These are phyloP conservation scores for Penicillium crustosum DNA, from an alignment of 2,329 filamentous ascomycete species.

Conservation along the genomic window DNA sequence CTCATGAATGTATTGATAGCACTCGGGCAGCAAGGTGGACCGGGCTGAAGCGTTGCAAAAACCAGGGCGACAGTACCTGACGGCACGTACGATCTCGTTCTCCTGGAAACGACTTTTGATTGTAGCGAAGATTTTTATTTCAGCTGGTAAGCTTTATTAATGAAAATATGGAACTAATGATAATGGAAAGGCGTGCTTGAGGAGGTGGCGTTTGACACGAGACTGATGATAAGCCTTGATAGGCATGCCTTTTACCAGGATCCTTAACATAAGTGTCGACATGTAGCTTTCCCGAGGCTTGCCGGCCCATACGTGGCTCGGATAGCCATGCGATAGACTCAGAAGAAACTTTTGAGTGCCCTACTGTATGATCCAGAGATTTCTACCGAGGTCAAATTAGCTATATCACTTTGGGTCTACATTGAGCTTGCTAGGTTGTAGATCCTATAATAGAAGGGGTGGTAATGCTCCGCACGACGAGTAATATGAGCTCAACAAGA, in stretches of 20 bases:
- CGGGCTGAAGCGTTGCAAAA: not conserved
- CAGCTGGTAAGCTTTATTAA: too few species aligned
- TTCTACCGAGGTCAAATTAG: not conserved
- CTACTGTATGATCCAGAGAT: not conserved
- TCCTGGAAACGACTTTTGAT: not conserved
- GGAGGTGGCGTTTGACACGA: not conserved
- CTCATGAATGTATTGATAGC: too few species aligned
- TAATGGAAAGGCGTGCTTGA: not conserved
- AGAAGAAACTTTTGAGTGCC: not conserved
- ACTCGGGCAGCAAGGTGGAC: too few species aligned
- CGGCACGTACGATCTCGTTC: not conserved
- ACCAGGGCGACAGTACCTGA: too few species aligned
- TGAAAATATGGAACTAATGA: not conserved
- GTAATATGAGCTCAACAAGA: constrained; percentile 44
- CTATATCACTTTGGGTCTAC: not conserved
- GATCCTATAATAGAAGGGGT: constrained; percentile 33
- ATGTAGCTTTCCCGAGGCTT: not conserved
- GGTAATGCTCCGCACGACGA: constrained; percentile 53
- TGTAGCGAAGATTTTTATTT: not conserved
- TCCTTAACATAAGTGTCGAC: not conserved
- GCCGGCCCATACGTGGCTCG: not conserved
- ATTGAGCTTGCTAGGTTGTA: not conserved
- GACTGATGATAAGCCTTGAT: not conserved
- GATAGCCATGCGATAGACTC: not conserved
- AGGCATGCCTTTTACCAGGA: not conserved